Evolutionary conservation across 1,139 yeast species (phyloP).

Genomic region (Kodamaea sp.): DNA sequence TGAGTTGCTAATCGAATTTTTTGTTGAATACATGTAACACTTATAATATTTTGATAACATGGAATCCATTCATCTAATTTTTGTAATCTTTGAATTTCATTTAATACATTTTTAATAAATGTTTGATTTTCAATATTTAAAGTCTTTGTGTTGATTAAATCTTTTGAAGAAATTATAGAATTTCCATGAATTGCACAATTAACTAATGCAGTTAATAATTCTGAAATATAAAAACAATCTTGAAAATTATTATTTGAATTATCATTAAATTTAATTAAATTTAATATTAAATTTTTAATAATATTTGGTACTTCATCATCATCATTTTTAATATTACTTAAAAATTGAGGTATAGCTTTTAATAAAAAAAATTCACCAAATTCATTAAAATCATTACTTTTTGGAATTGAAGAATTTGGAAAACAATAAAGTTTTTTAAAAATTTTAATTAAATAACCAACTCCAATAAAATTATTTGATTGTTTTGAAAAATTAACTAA

Average conservation of each 20-base stretch:
- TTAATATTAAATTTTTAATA: conserved; percentile 61
- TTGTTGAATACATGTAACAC: conserved; percentile 54
- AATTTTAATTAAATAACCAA: conserved; percentile 66
- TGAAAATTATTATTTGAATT: conserved; percentile 75
- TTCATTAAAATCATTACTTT: conserved; percentile 76
- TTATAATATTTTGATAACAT: conserved; percentile 58
- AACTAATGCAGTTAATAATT: conserved; percentile 56
- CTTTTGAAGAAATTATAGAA: conserved; percentile 30
- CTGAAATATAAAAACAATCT: conserved; percentile 66
- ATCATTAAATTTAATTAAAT: conserved; percentile 78
- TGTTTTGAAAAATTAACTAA: conserved; percentile 63
- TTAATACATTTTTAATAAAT: conserved; percentile 27
- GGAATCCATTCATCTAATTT: conserved; percentile 88
- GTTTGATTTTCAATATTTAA: conserved; percentile 12
- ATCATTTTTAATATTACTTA: conserved; percentile 58
- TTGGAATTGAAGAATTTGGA: conserved; percentile 60
- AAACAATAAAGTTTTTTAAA: conserved; percentile 74
- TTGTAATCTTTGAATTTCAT: conserved; percentile 65
- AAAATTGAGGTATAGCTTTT: conserved; percentile 60
- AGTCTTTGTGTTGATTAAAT: conserved; percentile 17
- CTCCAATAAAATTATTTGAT: conserved; percentile 65
- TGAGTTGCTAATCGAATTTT: conserved; percentile 57
- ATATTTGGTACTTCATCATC: conserved; percentile 65
- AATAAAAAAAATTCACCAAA: conserved; percentile 65
- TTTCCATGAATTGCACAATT: conserved; percentile 31